Evolutionary conservation across 108 stramenopile species (phyloP).

Genomic region (Skeletonema potamos): DNA sequence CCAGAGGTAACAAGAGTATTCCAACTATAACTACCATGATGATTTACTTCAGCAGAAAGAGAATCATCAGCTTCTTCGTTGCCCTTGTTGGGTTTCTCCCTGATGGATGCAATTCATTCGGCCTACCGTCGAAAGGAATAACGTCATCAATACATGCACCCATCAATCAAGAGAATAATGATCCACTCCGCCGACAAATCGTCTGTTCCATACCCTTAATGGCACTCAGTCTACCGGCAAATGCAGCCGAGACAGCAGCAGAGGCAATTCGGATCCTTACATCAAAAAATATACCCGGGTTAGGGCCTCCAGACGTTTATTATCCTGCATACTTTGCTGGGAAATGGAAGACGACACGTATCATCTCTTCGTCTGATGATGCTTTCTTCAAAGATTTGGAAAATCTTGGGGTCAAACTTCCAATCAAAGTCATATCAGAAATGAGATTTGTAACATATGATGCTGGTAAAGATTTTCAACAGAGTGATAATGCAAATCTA

Average conservation of each 20-base stretch:
- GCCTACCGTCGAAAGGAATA: not conserved
- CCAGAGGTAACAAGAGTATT: too few relatives aligned
- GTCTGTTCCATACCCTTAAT: not conserved
- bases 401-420: conserved; percentile 9
- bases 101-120: not conserved
- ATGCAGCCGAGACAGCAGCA: conserved; percentile 47
- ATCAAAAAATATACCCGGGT: conserved; percentile 68
- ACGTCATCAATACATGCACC: too few relatives aligned
- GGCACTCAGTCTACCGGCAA: conserved; percentile 1
- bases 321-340: conserved; percentile 66
- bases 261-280: conserved; percentile 68
- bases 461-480: conserved; percentile 36
- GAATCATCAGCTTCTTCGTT: not conserved
- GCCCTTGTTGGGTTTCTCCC: not conserved
- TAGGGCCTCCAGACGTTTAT: conserved; percentile 74
- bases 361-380: conserved; percentile 49
- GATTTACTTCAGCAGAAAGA: not conserved
- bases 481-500: not conserved
- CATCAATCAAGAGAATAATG: not conserved
- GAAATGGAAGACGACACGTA: conserved; percentile 59
- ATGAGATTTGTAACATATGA: conserved; percentile 63
- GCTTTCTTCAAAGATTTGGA: conserved; percentile 12
- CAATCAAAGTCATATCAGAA: conserved; percentile 47
- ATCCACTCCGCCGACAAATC: not conserved
- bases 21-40: not conserved